Base-by-base conservation (phyloP, 2,329 filamentous ascomycete genomes). In the Allantophomopsis lycopodina region DNA sequence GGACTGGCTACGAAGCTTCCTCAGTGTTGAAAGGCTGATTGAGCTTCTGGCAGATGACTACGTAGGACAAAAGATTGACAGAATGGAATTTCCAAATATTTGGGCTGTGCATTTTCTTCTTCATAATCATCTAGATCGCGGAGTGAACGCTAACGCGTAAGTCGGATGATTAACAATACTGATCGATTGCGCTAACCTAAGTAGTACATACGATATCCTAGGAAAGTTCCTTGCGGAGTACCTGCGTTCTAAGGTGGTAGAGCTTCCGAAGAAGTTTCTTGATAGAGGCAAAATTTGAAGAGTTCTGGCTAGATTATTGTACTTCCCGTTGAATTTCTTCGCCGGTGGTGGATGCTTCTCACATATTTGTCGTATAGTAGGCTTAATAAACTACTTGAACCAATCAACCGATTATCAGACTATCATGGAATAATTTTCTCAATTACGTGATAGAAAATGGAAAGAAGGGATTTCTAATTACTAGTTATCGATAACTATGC, bases 21-120 rank as follows among this genome's bases (percentile, higher is more conserved):
- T 48, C 32, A 45, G 43, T 3, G 36, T 40, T 4, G 36, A 41
- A 7, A 33, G 33, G 10, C 14, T 47, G 3, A 42, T 37, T 16
- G 15, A 36, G 8, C 37, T 49, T 4, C 39, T 48, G 23, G 44
- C 37, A 10, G 42, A 45, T 10, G 44, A 46, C 23, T 44, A 39
- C 42, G 20, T n/a, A 17, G 16, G 38, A 18, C 32, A 28, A 28
- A 13, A 37, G 37, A 50, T 62, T 5, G 58, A 63, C 44, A 44
- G 62, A n/a, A 55, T 62, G 18, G 61, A 65, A 44, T 61, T 64
- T 37, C 49, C 53, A 1, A 45, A 53, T 8, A 50, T 64, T 2
- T 47, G 46, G 34, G 60, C 61, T 0, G 60, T 64, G 17, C 55
- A 66, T 43, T 62, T 61, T 48, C 59, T 62, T 15, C 47, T 62